phyloP scores from a whole-genome alignment of 768 basidiomycete genomes.

The Collybia sp. region DNA sequence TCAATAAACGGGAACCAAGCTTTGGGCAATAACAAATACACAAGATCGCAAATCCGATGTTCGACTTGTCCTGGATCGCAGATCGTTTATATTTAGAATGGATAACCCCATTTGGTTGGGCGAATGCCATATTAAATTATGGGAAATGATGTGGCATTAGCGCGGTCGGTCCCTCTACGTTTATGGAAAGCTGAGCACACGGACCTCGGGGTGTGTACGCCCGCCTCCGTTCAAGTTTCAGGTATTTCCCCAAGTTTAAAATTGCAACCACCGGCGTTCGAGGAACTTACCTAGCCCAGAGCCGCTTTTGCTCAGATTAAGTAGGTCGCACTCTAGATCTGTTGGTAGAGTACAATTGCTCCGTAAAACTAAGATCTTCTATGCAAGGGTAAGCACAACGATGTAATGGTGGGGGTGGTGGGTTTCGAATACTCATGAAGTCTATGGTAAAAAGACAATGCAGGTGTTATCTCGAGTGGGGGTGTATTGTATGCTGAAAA shows the following conservation, averaged over 20 bases:
- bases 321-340: slow-evolving; percentile 9
- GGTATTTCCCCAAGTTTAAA: slow-evolving; percentile 1
- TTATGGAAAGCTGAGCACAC: no score
- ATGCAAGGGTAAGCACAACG: neutral
- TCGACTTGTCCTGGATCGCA: slow-evolving; percentile 7
- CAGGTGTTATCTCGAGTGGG: neutral
- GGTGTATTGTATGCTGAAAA: slow-evolving; percentile 1
- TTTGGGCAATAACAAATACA: slow-evolving; percentile 5
- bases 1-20: slow-evolving; percentile 10
- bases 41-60: slow-evolving; percentile 13
- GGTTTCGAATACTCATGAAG: neutral
- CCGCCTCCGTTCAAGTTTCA: no score
- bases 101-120: slow-evolving; percentile 4
- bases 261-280: slow-evolving; percentile 2
- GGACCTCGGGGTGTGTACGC: no score
- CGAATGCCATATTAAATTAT: slow-evolving; percentile 4
- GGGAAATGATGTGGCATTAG: no score
- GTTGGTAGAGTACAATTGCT: slow-evolving; percentile 1
- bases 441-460: neutral
- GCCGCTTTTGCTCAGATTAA: slow-evolving; percentile 7
- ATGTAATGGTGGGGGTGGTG: neutral
- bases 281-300: slow-evolving; percentile 5
- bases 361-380: neutral
- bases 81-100: neutral
- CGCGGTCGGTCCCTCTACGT: no score